Evolutionary conservation across 2,329 filamentous ascomycete genomes (phyloP).

Genomic region (Dichotomopilus funicola): DNA sequence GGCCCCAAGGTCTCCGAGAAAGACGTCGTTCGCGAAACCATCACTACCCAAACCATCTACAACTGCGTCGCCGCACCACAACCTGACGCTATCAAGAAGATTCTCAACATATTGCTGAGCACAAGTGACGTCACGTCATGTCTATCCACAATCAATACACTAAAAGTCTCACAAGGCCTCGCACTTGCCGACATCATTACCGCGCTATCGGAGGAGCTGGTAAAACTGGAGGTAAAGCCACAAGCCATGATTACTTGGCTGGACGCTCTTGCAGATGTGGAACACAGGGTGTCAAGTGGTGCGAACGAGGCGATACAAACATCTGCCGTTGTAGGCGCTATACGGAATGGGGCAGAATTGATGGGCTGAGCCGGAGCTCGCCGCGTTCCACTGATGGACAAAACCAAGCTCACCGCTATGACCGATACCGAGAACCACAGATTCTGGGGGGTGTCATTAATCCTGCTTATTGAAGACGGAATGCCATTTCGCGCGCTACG

Average conservation of each 20-base stretch:
- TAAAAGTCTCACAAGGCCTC: conserved; percentile 80
- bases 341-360: conserved; percentile 80
- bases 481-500: too few species aligned
- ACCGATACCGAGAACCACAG: too few species aligned
- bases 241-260: conserved; percentile 90
- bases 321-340: conserved; percentile 82
- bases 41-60: conserved; percentile 93
- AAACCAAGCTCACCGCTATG: too few species aligned
- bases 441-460: too few species aligned
- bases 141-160: conserved; percentile 75
- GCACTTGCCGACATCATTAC: conserved; percentile 93
- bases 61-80: conserved; percentile 95
- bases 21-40: conserved; percentile 64
- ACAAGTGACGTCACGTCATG: conserved; percentile 87
- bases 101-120: conserved; percentile 73
- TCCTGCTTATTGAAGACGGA: too few species aligned
- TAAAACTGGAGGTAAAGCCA: conserved; percentile 73
- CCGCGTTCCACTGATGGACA: too few species aligned
- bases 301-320: conserved; percentile 86
- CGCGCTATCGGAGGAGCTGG: conserved; percentile 73
- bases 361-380: conserved; percentile 26
- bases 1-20: conserved; percentile 54
- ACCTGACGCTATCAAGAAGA: conserved; percentile 78
- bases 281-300: conserved; percentile 83
- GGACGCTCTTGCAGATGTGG: conserved; percentile 83